phyloP scores from a whole-genome alignment of 2,329 filamentous ascomycete genomes.

The Aspergillus quadricinctus region DNA sequence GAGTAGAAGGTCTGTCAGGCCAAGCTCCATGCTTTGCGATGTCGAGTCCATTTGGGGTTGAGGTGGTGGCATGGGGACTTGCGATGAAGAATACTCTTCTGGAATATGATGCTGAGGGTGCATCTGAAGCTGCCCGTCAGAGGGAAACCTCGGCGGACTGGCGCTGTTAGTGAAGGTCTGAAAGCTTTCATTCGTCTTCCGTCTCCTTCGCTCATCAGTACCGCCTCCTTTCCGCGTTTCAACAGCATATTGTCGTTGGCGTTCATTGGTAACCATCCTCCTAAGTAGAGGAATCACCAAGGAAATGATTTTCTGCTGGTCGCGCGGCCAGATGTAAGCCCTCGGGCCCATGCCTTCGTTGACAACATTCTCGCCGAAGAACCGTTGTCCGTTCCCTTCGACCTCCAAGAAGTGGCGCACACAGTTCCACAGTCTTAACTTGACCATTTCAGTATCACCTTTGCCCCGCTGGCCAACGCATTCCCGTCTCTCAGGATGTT shows the following conservation, averaged over 20 bases:
- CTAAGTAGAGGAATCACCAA: conserved; percentile 54
- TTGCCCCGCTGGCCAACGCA: conserved; percentile 55
- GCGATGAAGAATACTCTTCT: conserved; percentile 21
- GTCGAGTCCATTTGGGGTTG: conserved; percentile 22
- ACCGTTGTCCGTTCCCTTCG: conserved; percentile 49
- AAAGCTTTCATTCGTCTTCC: conserved; percentile 33
- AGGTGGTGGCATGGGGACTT: conserved; percentile 18
- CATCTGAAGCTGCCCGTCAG: conserved; percentile 31
- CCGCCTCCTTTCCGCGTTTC: conserved; percentile 50
- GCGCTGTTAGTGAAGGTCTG: conserved; percentile 20
- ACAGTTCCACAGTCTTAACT: conserved; percentile 53
- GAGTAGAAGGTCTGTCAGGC: conserved; percentile 32
- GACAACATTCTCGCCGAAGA: conserved; percentile 47
- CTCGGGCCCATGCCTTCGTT: conserved; percentile 37
- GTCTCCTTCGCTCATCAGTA: conserved; percentile 33
- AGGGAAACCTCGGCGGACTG: conserved; percentile 18
- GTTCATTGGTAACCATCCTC: conserved; percentile 58
- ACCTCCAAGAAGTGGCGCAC: conserved; percentile 51
- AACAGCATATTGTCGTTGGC: conserved; percentile 55
- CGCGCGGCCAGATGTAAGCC: conserved; percentile 51
- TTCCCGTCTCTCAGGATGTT: conserved; percentile 51
- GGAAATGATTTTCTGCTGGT: conserved; percentile 53
- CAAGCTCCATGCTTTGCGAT: conserved; percentile 23
- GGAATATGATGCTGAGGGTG: conserved; percentile 23
- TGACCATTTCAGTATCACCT: conserved; percentile 54